Evolutionary conservation across 805 yeast species (phyloP).

Genomic region (Yarrowia bubula): DNA sequence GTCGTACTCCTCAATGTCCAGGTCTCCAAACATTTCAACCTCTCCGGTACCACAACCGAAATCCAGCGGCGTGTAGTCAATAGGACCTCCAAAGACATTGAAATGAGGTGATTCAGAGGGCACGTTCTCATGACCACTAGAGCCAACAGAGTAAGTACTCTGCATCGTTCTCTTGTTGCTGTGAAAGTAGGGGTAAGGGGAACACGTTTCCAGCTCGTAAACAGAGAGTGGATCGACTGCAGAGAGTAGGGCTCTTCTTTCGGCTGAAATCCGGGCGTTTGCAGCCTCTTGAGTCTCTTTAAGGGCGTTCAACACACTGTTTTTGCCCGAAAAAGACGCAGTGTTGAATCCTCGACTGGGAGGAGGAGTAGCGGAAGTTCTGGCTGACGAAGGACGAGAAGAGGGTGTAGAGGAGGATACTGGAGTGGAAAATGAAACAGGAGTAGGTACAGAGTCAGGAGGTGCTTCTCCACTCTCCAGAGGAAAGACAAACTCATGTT

Average conservation of each 20-base stretch:
- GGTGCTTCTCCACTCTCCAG: not conserved
- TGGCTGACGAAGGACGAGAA: not conserved
- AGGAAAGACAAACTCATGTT: conserved; percentile 8
- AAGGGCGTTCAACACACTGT: conserved; percentile 1
- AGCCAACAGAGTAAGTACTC: not conserved
- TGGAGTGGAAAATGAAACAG: not conserved
- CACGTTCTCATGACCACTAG: not conserved
- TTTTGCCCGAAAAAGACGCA: not conserved
- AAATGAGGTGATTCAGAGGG: conserved; percentile 8
- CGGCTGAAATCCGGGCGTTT: not conserved
- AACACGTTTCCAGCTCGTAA: conserved; percentile 35
- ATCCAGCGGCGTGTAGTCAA: conserved; percentile 29
- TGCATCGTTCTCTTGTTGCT: conserved; percentile 32
- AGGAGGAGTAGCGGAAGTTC: not conserved
- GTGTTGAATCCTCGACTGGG: not conserved
- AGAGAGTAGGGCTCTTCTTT: not conserved
- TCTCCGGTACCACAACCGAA: conserved; percentile 34
- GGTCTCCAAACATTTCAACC: conserved; percentile 30
- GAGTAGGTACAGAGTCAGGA: not conserved
- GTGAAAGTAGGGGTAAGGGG: conserved; percentile 35
- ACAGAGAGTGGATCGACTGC: conserved; percentile 32
- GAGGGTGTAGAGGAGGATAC: not conserved
- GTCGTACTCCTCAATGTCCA: conserved; percentile 26
- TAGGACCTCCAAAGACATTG: conserved; percentile 16
- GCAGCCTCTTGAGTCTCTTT: not conserved